phyloP scores from a whole-genome alignment of 768 basidiomycete species.

The Rhodotorula graminis region DNA sequence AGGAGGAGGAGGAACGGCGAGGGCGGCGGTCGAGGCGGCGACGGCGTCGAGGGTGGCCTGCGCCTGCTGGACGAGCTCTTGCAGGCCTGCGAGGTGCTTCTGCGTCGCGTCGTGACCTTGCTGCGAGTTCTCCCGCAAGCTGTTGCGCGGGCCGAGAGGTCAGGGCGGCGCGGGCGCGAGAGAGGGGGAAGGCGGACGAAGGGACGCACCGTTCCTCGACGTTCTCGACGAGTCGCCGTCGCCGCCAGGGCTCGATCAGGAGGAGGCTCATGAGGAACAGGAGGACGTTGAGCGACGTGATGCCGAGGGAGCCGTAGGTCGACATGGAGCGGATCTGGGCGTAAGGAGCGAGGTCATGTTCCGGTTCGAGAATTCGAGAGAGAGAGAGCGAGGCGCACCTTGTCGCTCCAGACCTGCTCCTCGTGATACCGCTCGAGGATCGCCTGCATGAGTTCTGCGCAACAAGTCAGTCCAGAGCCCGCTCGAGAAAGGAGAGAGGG shows the following conservation, averaged over 20 bases:
- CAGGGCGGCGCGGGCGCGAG: background rate
- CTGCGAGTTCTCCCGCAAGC: conserved; percentile 16
- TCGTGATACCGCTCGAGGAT: conserved; percentile 89
- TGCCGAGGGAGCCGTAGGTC: conserved; percentile 85
- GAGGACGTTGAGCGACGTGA: conserved; percentile 76
- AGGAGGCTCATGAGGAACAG: conserved; percentile 86
- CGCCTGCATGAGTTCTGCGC: conserved; percentile 67
- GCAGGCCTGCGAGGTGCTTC: conserved; percentile 17
- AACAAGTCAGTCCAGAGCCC: background rate
- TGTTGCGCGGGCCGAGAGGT: background rate
- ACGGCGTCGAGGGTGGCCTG: conserved; percentile 29
- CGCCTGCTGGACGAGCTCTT: conserved; percentile 20
- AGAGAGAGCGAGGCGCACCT: conserved; percentile 46
- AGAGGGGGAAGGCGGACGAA: background rate
- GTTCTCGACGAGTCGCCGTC: conserved; percentile 74
- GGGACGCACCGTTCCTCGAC: conserved; percentile 59
- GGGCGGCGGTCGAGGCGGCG: background rate
- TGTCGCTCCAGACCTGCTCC: conserved; percentile 99
- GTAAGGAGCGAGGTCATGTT: background rate
- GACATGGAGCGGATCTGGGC: conserved; percentile 74
- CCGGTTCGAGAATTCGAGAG: too few species aligned
- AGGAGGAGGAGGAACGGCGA: background rate
- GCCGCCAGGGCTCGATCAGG: conserved; percentile 94
- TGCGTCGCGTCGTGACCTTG: conserved; percentile 25
- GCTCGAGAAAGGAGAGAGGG: too few species aligned